Evolutionary conservation across 805 yeast genomes (phyloP), one percentile per base, ranked within the genome.

Genomic region (Vanderwaltozyma yarrowii): DNA sequence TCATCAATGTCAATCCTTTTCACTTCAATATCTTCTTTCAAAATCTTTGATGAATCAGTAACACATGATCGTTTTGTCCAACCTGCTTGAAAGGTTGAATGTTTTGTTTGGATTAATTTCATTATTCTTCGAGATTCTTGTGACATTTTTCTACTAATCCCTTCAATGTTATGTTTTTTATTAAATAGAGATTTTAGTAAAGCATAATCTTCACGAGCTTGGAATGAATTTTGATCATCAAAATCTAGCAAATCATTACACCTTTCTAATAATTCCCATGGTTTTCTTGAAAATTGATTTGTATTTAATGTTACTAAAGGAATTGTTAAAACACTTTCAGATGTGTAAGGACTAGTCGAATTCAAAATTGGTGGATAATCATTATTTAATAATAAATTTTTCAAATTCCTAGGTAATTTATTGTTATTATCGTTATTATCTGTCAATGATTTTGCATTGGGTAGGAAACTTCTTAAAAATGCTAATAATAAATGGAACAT

Each of bases 401-500:
- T 85, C 38, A 85, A 64, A 1, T 81, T 64, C 46, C 73, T 73
- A 32, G 94, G 94, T 31, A 84, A 60, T 38, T 55, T 52, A 5
- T 14, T 20, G 27, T 32, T 36, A 17, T 18, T 30, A 13, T 18
- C 15, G 9, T 14, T 19, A 4, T 16, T 11, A 19, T 32, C 21
- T 5, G 4, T 12, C 15, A 58, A 47, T 20, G 67, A 64, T 27
- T 72, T 76, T 35, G 76, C 84, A 37, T 73, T 71, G 1, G 85
- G 81, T 20, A 84, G 69, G 77, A 83, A 80, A 15, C 94, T 77
- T 44, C 88, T 71, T 41, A 87, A 61, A 50, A 85, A 87, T 2
- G 95, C 73, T 25, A 85, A 60, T 18, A 85, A 65, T 24, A 87
- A 59, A 58, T 87, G 96, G 51, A 83, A 81, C 62, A 85, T 73